Conservation (phyloP, 352 stramenopile species). For the Sclerospora graminicola region DNA sequence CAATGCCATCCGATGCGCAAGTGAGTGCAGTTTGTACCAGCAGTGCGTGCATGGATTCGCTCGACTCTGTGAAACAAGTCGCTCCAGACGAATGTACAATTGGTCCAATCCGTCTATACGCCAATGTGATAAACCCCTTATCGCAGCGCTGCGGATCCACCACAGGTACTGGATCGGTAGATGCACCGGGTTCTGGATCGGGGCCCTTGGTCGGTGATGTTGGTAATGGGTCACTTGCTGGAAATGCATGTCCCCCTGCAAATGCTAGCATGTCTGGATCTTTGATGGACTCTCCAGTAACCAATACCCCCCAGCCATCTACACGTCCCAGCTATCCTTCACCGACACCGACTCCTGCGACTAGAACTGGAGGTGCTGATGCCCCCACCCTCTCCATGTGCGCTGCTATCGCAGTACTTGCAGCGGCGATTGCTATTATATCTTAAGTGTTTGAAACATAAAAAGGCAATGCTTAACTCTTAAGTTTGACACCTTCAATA, state of each 20-base stretch:
- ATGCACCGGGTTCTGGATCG: slow-evolving; percentile 5
- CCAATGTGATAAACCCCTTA: slow-evolving; percentile 18
- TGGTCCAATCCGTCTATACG: slow-evolving; percentile 14
- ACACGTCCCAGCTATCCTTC: background rate
- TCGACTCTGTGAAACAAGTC: slow-evolving; percentile 16
- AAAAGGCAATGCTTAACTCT: no score
- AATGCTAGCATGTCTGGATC: slow-evolving; percentile 3
- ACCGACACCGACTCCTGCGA: slow-evolving; percentile 2
- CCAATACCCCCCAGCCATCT: slow-evolving; percentile 5
- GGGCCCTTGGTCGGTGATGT: slow-evolving; percentile 7
- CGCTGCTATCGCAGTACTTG: slow-evolving; percentile 8
- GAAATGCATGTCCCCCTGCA: background rate
- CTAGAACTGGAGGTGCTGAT: slow-evolving; percentile 6
- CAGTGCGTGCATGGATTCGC: slow-evolving; percentile 15
- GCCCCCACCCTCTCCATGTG: slow-evolving; percentile 6
- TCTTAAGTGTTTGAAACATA: no score
- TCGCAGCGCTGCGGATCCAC: slow-evolving; percentile 9
- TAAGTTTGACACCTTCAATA: no score
- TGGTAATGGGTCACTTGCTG: background rate
- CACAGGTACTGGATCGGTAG: background rate
- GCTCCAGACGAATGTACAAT: slow-evolving; percentile 25
- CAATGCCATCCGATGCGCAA: slow-evolving; percentile 13
- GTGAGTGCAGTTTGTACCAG: slow-evolving; percentile 23
- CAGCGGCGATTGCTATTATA: slow-evolving; percentile 6
- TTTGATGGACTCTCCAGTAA: background rate